A percentile compares a stretch with the other conserved stretches of the same genome.
Evolutionary conservation across 2,329 filamentous ascomycete species (phyloP).

Genomic region (Alternaria brassicae): DNA sequence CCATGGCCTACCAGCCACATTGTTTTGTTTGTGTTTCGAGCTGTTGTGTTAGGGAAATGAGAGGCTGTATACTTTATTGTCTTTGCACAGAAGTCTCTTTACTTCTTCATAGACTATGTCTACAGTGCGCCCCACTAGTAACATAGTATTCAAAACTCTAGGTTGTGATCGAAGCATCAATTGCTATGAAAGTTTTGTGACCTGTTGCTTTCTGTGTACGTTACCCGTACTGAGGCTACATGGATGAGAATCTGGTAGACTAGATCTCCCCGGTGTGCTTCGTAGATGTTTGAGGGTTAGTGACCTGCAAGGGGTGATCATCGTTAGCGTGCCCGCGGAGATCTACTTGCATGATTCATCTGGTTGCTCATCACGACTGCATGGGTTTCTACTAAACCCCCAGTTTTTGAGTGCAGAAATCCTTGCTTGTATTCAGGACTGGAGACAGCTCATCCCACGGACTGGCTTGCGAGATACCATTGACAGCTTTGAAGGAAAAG

Average conservation of each 20-base stretch:
- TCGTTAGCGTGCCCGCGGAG: neutral
- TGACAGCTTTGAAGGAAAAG: neutral
- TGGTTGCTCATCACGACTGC: neutral
- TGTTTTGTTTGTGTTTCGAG: slow-evolving; percentile 7
- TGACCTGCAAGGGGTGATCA: neutral
- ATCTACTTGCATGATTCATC: neutral
- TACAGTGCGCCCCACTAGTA: neutral
- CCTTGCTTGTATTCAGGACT: neutral
- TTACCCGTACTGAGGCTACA: neutral
- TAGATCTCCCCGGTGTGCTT: neutral
- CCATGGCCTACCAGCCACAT: neutral
- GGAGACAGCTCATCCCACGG: neutral
- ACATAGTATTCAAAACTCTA: neutral
- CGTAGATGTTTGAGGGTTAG: neutral
- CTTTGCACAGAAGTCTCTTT: neutral
- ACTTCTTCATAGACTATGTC: neutral
- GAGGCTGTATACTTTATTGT: neutral
- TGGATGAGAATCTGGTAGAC: neutral
- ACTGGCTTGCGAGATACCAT: neutral
- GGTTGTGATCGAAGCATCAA: neutral
- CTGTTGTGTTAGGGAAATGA: neutral
- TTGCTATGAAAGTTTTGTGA: neutral
- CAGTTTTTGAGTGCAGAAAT: neutral
- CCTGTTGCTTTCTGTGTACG: neutral
- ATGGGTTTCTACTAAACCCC: neutral